Conservation (phyloP, 495 filamentous ascomycete species). For the Aspergillus nidulans region DNA sequence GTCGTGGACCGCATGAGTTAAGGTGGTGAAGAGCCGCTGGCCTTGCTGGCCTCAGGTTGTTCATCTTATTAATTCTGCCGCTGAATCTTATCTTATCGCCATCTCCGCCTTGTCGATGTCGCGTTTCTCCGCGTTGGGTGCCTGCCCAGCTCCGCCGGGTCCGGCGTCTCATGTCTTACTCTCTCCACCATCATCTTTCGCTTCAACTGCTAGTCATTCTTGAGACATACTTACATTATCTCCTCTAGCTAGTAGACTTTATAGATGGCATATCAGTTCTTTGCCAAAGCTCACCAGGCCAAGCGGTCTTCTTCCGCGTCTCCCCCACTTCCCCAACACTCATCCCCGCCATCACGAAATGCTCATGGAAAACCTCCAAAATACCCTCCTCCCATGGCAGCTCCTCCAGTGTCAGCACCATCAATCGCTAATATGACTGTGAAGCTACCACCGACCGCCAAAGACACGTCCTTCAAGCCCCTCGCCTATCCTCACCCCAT, state of each 20-base stretch:
- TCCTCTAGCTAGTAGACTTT: background rate
- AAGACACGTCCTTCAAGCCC: slow-evolving; percentile 29
- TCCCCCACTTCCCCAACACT: slow-evolving; percentile 22
- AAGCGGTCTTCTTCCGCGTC: slow-evolving; percentile 21
- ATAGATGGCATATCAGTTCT: slow-evolving; percentile 41
- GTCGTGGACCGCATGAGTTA: slow-evolving; percentile 2
- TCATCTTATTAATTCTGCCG: slow-evolving; percentile 17
- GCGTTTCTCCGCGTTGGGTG: slow-evolving; percentile 4
- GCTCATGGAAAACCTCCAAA: slow-evolving; percentile 26
- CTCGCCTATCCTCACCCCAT: slow-evolving; percentile 29
- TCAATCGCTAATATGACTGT: slow-evolving; percentile 17
- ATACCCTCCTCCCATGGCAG: slow-evolving; percentile 27
- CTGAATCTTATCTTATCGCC: slow-evolving; percentile 40
- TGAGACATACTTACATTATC: background rate
- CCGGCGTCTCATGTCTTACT: background rate
- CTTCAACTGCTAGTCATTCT: background rate
- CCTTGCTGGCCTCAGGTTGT: slow-evolving; percentile 16
- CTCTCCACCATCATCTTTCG: background rate
- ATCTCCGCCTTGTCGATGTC: slow-evolving; percentile 33
- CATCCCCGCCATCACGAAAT: slow-evolving; percentile 11
- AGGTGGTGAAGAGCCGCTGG: slow-evolving; percentile 14
- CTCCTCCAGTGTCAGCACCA: slow-evolving; percentile 15
- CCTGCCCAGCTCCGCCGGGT: background rate
- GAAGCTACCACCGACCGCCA: slow-evolving; percentile 21
- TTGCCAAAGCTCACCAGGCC: slow-evolving; percentile 33